These are phyloP conservation scores for Auricularia sp. DNA, from an alignment of 768 basidiomycete genomes.

Conservation along the genomic window DNA sequence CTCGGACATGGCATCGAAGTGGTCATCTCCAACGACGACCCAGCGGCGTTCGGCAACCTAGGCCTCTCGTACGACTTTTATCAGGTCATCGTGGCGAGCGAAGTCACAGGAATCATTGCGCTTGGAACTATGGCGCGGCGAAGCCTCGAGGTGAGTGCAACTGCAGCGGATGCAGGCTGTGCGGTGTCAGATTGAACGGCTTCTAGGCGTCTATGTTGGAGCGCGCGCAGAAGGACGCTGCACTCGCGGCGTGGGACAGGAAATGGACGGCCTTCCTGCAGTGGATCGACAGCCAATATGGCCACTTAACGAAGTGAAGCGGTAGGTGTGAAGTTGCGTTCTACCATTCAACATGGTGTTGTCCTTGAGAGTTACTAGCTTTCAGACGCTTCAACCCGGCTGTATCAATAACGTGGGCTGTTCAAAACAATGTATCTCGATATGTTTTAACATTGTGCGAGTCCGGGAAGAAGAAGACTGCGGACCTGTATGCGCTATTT, in stretches of 20 bases:
- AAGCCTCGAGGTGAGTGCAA: constrained; percentile 41
- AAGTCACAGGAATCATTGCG: constrained; percentile 53
- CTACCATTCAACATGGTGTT: too few species aligned
- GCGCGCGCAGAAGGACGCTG: constrained; percentile 33
- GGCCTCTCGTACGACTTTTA: constrained; percentile 71
- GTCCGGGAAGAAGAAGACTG: too few species aligned
- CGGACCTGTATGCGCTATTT: too few species aligned
- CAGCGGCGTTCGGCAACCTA: constrained; percentile 67
- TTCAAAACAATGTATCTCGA: too few species aligned
- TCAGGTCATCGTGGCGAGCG: constrained; percentile 64
- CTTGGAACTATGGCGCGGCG: constrained; percentile 54
- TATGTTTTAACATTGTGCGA: too few species aligned
- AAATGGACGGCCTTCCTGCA: constrained; percentile 40
- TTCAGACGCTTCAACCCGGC: too few species aligned
- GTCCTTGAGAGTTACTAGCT: too few species aligned
- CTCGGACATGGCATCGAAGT: constrained; percentile 67
- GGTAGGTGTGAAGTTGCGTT: too few species aligned
- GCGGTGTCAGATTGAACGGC: neutral
- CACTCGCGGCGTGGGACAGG: constrained; percentile 34
- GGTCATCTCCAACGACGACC: constrained; percentile 65
- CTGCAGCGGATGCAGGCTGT: neutral
- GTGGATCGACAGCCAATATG: constrained; percentile 13
- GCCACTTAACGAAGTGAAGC: neutral
- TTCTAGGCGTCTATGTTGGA: constrained; percentile 44
- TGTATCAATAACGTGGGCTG: too few species aligned